phyloP scores from a whole-genome alignment of 2,329 filamentous ascomycete species.

The Fusarium xylarioides region DNA sequence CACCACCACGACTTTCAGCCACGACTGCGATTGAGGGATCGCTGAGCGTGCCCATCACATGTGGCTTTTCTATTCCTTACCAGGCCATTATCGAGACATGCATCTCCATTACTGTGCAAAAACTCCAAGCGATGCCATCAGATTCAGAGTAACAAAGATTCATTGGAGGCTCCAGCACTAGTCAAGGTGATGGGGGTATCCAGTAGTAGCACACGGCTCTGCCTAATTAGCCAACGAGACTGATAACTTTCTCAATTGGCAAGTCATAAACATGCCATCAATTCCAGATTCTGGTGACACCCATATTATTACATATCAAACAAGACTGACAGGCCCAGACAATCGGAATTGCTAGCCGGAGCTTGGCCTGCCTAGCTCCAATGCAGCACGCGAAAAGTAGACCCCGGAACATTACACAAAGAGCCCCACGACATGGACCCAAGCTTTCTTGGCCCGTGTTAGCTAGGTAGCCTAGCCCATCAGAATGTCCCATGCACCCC shows the following conservation, averaged over 20 bases:
- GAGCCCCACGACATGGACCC: constrained; percentile 19
- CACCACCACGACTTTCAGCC: background rate
- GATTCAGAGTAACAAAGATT: background rate
- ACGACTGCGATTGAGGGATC: background rate
- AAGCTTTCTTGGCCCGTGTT: constrained; percentile 15
- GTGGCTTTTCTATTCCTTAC: background rate
- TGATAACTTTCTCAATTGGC: background rate
- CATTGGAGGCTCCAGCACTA: background rate
- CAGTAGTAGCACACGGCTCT: constrained; percentile 8
- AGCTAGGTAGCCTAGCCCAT: constrained; percentile 46
- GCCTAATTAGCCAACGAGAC: background rate
- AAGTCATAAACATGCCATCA: constrained; percentile 8
- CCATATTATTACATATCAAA: background rate
- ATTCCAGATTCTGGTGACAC: background rate
- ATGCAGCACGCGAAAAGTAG: background rate
- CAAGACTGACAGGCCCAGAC: constrained; percentile 18
- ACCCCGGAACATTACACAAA: background rate
- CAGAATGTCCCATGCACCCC: constrained; percentile 42
- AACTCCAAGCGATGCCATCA: background rate
- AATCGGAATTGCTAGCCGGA: constrained; percentile 26
- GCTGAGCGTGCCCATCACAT: background rate
- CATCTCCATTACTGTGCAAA: background rate
- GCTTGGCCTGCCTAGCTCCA: constrained; percentile 12
- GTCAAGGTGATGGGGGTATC: background rate
- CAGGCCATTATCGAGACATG: background rate